Evolutionary conservation across 257 asterid species (phyloP).

Genomic region (Paulownia fortunei): DNA sequence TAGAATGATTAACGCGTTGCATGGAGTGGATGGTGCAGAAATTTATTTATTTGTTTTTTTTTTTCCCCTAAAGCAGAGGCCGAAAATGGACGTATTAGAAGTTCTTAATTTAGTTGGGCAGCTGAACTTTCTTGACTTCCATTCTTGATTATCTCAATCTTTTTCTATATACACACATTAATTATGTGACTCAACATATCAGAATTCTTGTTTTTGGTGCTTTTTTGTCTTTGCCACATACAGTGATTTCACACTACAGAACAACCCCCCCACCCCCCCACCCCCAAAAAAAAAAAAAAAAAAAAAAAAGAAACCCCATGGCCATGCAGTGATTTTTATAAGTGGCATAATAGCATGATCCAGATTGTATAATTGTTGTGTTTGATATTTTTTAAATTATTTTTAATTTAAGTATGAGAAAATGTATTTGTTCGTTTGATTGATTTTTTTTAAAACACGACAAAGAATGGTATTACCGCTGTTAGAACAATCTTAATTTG

Average conservation of each 20-base stretch:
- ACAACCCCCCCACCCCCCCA: too few relatives aligned
- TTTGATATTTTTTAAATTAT: too few relatives aligned
- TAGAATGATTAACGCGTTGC: background rate
- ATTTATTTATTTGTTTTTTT: background rate
- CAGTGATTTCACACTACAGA: background rate
- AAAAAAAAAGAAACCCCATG: too few relatives aligned
- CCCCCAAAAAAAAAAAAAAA: too few relatives aligned
- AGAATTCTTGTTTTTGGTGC: background rate
- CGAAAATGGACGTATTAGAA: slow-evolving; percentile 30
- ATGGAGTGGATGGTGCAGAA: background rate
- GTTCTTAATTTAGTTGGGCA: slow-evolving; percentile 43
- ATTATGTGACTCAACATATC: background rate
- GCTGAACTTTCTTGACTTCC: slow-evolving; percentile 54
- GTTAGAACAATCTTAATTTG: too few relatives aligned
- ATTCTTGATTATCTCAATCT: background rate
- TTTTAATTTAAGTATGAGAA: too few relatives aligned
- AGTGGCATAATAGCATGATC: too few relatives aligned
- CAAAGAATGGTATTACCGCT: too few relatives aligned
- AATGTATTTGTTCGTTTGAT: too few relatives aligned
- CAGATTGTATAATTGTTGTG: too few relatives aligned
- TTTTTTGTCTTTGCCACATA: background rate
- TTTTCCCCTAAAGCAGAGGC: background rate
- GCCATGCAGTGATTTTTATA: too few relatives aligned
- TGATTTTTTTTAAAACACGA: too few relatives aligned
- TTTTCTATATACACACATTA: background rate